phyloP scores from a whole-genome alignment of 2,329 filamentous ascomycete genomes.

The Colletotrichum sp. region DNA sequence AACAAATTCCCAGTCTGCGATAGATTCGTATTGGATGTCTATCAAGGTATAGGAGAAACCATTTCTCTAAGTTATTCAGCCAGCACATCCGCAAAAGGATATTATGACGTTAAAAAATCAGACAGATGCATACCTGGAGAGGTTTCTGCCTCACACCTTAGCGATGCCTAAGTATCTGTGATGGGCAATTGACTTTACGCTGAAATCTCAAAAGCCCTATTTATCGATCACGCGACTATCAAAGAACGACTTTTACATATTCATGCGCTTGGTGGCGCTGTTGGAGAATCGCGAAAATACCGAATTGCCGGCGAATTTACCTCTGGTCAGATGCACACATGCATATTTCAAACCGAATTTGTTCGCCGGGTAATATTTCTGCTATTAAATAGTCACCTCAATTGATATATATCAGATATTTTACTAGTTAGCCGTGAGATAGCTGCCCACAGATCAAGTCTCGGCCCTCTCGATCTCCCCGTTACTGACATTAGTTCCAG shows the following conservation, averaged over 20 bases:
- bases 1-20: neutral
- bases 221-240: neutral
- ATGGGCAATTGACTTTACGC: neutral
- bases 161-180: neutral
- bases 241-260: neutral
- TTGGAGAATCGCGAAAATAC: neutral
- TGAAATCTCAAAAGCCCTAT: neutral
- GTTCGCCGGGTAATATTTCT: neutral
- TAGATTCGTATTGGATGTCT: neutral
- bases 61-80: neutral
- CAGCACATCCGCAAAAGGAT: neutral
- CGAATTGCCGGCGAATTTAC: neutral
- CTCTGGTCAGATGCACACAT: neutral
- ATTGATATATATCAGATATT: neutral
- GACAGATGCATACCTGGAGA: too few species aligned
- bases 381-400: neutral
- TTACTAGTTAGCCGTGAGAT: neutral
- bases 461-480: neutral
- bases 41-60: neutral
- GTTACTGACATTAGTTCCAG: neutral
- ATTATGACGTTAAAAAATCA: too few species aligned
- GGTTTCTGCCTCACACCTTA: too few species aligned
- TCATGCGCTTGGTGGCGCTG: neutral
- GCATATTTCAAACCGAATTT: neutral
- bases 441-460: neutral